Percentiles rank a stretch among this genome's conserved stretches.
Evolutionary conservation across 2,329 filamentous ascomycete genomes (phyloP).

Genomic region (Seiridium unicorne): DNA sequence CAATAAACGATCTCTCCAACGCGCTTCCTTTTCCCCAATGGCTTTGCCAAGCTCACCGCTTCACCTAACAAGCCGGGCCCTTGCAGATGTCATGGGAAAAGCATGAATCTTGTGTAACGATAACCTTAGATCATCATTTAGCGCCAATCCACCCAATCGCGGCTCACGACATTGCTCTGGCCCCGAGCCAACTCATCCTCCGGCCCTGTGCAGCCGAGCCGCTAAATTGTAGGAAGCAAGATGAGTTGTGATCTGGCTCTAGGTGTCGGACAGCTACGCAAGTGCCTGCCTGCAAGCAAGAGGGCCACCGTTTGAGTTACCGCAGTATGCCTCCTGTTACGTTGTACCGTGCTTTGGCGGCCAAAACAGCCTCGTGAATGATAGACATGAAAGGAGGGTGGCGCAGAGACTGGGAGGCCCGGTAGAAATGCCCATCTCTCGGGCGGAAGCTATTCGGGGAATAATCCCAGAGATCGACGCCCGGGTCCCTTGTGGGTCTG

Average conservation of each 20-base stretch:
- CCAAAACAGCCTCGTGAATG: not conserved
- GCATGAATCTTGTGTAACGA: not conserved
- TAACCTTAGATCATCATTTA: not conserved
- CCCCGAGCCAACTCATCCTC: not conserved
- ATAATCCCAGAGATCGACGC: conserved; percentile 1
- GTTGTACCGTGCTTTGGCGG: too few relatives aligned
- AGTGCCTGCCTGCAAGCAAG: too few relatives aligned
- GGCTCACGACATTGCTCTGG: not conserved
- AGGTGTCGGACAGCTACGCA: too few relatives aligned
- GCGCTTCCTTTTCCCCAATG: too few relatives aligned
- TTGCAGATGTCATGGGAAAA: conserved; percentile 2
- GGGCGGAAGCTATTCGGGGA: not conserved
- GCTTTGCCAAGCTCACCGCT: conserved; percentile 5
- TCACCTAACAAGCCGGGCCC: not conserved
- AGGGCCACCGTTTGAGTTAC: too few relatives aligned
- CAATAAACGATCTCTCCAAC: too few relatives aligned
- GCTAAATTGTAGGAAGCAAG: not conserved
- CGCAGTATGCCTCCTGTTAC: too few relatives aligned
- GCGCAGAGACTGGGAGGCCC: not conserved
- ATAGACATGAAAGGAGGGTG: conserved; percentile 3
- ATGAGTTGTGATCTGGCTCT: not conserved
- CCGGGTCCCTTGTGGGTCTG: not conserved
- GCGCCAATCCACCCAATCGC: too few relatives aligned
- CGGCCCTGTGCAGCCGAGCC: not conserved
- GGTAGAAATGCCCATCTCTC: not conserved